Percentiles rank a stretch among this genome's conserved stretches.
Evolutionary conservation across 2,329 filamentous ascomycete species (phyloP).

Genomic region (Stachybotrys elegans): DNA sequence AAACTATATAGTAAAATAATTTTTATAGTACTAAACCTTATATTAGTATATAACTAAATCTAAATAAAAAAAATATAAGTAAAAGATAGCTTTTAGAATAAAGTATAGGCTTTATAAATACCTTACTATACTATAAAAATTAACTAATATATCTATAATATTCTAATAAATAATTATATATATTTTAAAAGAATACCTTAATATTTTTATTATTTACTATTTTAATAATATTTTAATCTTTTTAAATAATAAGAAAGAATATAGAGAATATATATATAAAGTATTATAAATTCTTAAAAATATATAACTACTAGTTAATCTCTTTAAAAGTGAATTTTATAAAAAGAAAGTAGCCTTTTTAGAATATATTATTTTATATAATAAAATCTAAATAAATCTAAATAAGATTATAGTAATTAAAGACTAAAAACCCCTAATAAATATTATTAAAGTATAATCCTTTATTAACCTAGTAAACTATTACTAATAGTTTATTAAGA

Average conservation of each 20-base stretch:
- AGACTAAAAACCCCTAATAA: background rate
- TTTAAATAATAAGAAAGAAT: background rate
- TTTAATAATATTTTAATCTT: background rate
- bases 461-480: background rate
- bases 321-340: no score
- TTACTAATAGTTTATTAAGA: background rate
- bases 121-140: background rate
- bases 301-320: background rate
- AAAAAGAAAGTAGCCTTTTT: no score
- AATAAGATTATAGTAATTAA: background rate
- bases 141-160: background rate
- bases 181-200: background rate
- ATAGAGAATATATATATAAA: background rate
- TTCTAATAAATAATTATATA: background rate
- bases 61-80: background rate
- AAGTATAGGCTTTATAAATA: background rate
- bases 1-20: background rate
- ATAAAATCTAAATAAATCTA: background rate
- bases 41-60: background rate
- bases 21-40: no score
- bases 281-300: background rate
- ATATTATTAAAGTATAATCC: background rate
- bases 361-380: background rate
- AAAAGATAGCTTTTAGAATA: background rate
- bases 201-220: background rate